Base-by-base conservation (phyloP, 345 rosid genomes). In the Microthlaspi erraticum region DNA sequence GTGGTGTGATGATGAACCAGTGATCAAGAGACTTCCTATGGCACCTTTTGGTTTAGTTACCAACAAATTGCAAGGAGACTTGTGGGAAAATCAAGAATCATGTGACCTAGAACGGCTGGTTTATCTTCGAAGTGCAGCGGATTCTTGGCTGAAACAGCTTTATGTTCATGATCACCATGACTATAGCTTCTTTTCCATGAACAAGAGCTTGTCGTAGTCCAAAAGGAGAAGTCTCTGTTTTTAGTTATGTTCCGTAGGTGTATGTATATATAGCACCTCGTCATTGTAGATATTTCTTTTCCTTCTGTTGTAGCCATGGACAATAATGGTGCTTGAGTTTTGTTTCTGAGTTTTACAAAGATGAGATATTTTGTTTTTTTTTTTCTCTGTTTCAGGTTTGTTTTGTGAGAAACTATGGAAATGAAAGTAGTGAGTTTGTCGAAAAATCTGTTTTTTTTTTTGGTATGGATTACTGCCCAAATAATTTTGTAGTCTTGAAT, bases 61-160 rank as follows among this genome's bases (percentile, higher is more conserved):
- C 0, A 80, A 86, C 79, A 89, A 89, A 79, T 66, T 89, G 90
- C 87, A 83, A 68, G 91, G 90, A 10, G 83, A 83, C 56, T 50
- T 89, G 17, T 92, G 93, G 97, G 68, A 77, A 48, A 72, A 80
- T 36, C 83, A 79, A 26, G 81, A 66, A 36, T 77, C 69, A 0
- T 8, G 39, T 16, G 97, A 87, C 50, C 71, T 76, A 46, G 81
- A 82, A 55, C 77, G 79, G 59, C 8, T 86, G 16, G 50, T 18
- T 37, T 68, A 71, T 56, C 95, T 88, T 10, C 46, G 68, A 1
- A 74, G 80, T 5, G 95, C 87, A 7, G 97, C 95, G 3, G 87
- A 81, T 67, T 91, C 97, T 10, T 91, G 97, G 95, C 55, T 88
- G 82, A 91, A 88, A 79, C 95, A 91, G 81, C 85, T 91, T 6